A percentile compares a stretch with the other conserved stretches of the same genome.
These are phyloP conservation scores for Candida anglica DNA, from an alignment of 805 yeast species.

Conservation along the genomic window DNA sequence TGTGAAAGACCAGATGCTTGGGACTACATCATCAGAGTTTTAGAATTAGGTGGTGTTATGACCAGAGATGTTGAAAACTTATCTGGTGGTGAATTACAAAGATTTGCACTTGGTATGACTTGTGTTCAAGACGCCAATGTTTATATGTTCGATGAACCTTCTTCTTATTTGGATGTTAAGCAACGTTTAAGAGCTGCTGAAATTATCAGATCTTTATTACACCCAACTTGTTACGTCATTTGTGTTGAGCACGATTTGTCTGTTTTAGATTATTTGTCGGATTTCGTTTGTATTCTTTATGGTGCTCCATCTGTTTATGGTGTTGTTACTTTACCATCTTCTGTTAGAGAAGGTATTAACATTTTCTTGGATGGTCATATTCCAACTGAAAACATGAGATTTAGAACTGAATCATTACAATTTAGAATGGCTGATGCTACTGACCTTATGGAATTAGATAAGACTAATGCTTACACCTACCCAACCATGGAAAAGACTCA, in stretches of 20 bases:
- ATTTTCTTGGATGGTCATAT: constrained; percentile 98
- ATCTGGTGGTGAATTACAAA: constrained; percentile 98
- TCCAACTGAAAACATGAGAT: constrained; percentile 94
- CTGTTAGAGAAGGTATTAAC: constrained; percentile 98
- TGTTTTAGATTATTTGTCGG: constrained; percentile 94
- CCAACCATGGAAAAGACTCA: constrained; percentile 86
- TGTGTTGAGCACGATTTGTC: constrained; percentile 99
- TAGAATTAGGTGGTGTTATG: constrained; percentile 74
- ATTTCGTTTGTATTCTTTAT: constrained; percentile 91
- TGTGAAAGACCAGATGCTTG: constrained; percentile 67
- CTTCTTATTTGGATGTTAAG: constrained; percentile 96
- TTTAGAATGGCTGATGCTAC: constrained; percentile 89
- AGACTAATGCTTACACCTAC: constrained; percentile 71
- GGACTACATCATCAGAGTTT: constrained; percentile 58
- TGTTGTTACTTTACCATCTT: constrained; percentile 93
- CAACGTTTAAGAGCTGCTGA: constrained; percentile 98
- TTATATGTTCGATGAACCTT: constrained; percentile 99
- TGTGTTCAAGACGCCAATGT: constrained; percentile 94
- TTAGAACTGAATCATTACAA: constrained; percentile 93
- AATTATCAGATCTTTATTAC: constrained; percentile 82
- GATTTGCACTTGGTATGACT: constrained; percentile 97
- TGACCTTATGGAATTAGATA: constrained; percentile 72
- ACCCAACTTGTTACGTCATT: constrained; percentile 77
- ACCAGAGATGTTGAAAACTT: constrained; percentile 85
- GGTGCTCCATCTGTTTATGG: constrained; percentile 99